Evolutionary conservation across 495 filamentous ascomycete species (phyloP), one percentile per base, ranked within the genome.

Genomic region (Pseudevernia furfuracea): DNA sequence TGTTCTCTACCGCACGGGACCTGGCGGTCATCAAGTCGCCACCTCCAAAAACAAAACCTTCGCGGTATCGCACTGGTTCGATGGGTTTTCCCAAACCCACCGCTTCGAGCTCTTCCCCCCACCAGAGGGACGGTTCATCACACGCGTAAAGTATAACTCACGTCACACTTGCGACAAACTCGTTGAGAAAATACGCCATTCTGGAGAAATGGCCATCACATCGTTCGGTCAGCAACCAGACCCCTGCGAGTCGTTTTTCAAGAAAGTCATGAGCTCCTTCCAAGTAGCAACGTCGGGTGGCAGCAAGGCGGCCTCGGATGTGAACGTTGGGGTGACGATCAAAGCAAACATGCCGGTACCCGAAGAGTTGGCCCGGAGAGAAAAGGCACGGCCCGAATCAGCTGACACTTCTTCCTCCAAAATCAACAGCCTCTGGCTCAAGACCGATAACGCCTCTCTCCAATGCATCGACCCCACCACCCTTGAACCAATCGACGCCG

Each of bases 81-180:
- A 92, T 72, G 85, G 87, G n/a, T 84, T 91, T 52, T 80, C 80
- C n/a, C 86, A 90, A 64, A 84, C 83, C 4, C 88, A 91, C 68
- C 82, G 84, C 19, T 92, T 94, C 74, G 79, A 88, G 63, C 85
- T 92, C 39, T 67, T 74, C 21, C 65, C 66, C n/a, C 60, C 75
- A 7, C 59, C 76, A 7, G 68, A 65, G 19, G 58, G 61, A 14
- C 58, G 74, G 25, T 46, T 69, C 2, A 25, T 70, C 1, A 75
- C 74, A 2, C 74, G 74, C 34, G 84, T 92, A 5, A 74, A 80
- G n/a, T 92, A 92, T 72, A 88, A 86, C 57, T 91, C 88, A n/a
- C 82, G 88, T 4, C 62, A 68, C 34, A 44, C 63, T 2, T 62
- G 43, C 37, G 66, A 69, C 21, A 38, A 38, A 5, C 37, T 68